Evolutionary conservation across 2,329 filamentous ascomycete species (phyloP), one percentile per base, ranked within the genome.

Genomic region (Lasiodiplodia theobromae): DNA sequence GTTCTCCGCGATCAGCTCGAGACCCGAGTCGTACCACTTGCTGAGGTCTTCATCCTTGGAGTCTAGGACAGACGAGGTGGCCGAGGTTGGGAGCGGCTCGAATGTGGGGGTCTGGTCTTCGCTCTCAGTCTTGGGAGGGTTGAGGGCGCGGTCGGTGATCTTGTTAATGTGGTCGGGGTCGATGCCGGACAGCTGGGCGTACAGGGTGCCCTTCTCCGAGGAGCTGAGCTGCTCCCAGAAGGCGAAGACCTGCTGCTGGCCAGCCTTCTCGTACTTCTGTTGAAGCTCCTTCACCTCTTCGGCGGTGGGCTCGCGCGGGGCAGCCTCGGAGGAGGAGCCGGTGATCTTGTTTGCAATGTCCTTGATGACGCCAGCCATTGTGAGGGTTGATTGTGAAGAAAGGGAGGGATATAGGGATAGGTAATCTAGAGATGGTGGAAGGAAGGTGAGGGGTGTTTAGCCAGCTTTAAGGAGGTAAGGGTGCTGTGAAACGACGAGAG

Each of bases 51-150:
- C 87, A 63, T 89, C 80, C 74, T 92, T 88, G 70, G 94, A 96
- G 82, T 98, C 95, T 79, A 98, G 89, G 74, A 97, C 93, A 69
- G 94, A 97, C 64, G 94, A 96, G 58, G 89, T 93, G 60, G 93
- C 93, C 69, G 91, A 89, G 57, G 93, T 91, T 71, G 96, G 96
- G 28, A 99, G 89, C 65, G 95, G 95, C 81, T 97, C 93, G 77
- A 98, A 89, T 71, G 83, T 83, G 18, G 82, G 77, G 71, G 81
- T 85, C 67, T 85, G 80, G 69, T 83, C 81, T 71, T 86, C 83
- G 70, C 83, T 82, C 70, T 89, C 85, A 66, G 82, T 71, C 75
- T 90, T 86, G 70, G 91, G 88, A 37, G 94, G 92, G 82, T 94
- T 88, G 72, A 98, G 86, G 70, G 94, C 93, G 78, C 88, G 90